Evolutionary conservation across 371 early-diverging fungal genomes (phyloP), one percentile per base, ranked within the genome.

Genomic region (Mortierella sp.): DNA sequence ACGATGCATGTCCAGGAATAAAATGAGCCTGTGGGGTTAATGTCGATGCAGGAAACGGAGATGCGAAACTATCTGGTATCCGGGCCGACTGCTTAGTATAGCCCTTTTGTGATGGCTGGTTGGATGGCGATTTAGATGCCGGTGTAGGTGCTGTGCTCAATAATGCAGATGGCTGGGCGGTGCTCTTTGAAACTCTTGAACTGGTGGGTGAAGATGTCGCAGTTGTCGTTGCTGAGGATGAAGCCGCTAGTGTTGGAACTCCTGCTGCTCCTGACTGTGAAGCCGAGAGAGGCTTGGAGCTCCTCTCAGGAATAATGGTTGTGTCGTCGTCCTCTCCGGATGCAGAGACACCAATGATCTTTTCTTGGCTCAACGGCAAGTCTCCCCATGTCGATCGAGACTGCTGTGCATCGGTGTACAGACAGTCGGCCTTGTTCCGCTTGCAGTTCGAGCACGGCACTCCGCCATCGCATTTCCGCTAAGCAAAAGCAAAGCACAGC

Each of bases 371-470:
- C 5, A 85, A 54, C 11, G 81, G 86, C 16, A 82, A 73, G 72
- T 85, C 86, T 2, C 86, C 86, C 86, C 86, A 85, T 10, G 81
- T 81, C 21, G 86, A 78, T 5, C 86, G 78, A 8, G 86, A 85
- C 67, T 78, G 81, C 67, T 85, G 86, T 44, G 86, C 86, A 73
- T 85, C 86, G 0, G 86, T 85, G 51, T 85, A 85, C 14, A 81
- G 69, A 74, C 86, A 85, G 26, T 85, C 86, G 3, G 86, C 81
- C 5, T 76, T 81, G 72, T 81, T 81, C 43, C 82, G 72, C 74
- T 79, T 78, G 72, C 86, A 85, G 72, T 85, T 85, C 21, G 86
- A 85, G 57, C 86, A 85, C 26, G 86, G 86, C 31, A 85, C 79
- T 6, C 86, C 81, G 24, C 86, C 79, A 69, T 85, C 86, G 34